phyloP scores from a whole-genome alignment of 352 stramenopile species.

The Hyaloperonospora arabidopsidis region DNA sequence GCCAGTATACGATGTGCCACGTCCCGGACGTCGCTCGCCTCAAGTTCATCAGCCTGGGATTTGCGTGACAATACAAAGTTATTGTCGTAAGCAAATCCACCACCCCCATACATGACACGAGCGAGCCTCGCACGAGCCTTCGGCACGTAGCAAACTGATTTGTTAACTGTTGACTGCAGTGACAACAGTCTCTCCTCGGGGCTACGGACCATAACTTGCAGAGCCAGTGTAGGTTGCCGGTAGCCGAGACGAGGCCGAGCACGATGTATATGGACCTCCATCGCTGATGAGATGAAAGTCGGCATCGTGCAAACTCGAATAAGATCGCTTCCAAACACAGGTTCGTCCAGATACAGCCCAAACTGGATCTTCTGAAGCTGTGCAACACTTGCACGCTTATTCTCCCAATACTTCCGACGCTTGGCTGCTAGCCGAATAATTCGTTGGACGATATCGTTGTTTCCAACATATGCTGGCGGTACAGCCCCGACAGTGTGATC shows the following conservation, averaged over 20 bases:
- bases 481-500: constrained; percentile 19
- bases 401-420: constrained; percentile 31
- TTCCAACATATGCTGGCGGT: constrained; percentile 16
- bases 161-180: constrained; percentile 41
- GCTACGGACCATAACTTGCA: constrained; percentile 43
- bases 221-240: constrained; percentile 28
- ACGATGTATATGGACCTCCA: constrained; percentile 55
- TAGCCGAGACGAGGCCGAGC: constrained; percentile 17
- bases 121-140: constrained; percentile 43
- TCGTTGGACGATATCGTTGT: constrained; percentile 35
- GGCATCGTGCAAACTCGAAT: constrained; percentile 44
- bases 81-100: constrained; percentile 31
- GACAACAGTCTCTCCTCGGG: constrained; percentile 38
- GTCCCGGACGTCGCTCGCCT: constrained; percentile 16
- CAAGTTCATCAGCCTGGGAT: constrained; percentile 16
- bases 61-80: constrained; percentile 41
- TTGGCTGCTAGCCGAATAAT: constrained; percentile 27
- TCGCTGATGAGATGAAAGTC: constrained; percentile 62
- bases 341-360: constrained; percentile 33
- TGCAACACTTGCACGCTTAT: constrained; percentile 28
- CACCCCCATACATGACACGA: constrained; percentile 32
- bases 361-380: constrained; percentile 23
- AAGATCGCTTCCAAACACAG: constrained; percentile 41
- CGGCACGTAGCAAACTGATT: constrained; percentile 69
- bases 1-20: constrained; percentile 34